phyloP scores from a whole-genome alignment of 441 rosid genomes.

The Theobroma grandiflorum region DNA sequence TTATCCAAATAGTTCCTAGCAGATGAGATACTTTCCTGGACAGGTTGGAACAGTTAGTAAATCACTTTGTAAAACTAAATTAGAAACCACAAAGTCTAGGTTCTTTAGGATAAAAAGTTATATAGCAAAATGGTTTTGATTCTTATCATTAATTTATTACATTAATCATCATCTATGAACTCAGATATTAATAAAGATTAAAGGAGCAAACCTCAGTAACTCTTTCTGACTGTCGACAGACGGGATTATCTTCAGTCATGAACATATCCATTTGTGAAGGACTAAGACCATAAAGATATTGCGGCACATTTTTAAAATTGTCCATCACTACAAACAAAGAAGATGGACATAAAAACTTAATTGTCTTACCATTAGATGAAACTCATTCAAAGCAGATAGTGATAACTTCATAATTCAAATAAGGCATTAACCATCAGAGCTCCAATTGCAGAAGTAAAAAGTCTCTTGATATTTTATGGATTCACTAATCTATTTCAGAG shows the following conservation, averaged over 20 bases:
- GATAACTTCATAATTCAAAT: background rate
- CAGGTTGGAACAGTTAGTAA: constrained; percentile 6
- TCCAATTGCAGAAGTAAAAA: background rate
- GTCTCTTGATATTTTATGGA: background rate
- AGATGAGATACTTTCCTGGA: constrained; percentile 82
- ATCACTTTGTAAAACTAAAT: background rate
- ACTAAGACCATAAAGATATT: constrained; percentile 77
- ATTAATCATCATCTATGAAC: constrained; percentile 2
- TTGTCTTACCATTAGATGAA: background rate
- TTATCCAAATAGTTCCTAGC: constrained; percentile 67
- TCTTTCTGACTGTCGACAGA: constrained; percentile 65
- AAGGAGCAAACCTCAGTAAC: constrained; percentile 65
- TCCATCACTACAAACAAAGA: constrained; percentile 64
- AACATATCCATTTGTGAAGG: constrained; percentile 90
- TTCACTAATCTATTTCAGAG: too few species aligned
- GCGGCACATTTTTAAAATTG: constrained; percentile 81
- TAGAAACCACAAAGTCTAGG: background rate
- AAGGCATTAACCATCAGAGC: background rate
- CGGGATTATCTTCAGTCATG: constrained; percentile 86
- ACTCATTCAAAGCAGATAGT: constrained; percentile 10
- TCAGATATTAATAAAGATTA: constrained; percentile 15
- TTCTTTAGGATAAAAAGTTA: too few species aligned
- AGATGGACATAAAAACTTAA: constrained; percentile 10
- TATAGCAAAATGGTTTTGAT: background rate
- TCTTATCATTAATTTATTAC: constrained; percentile 5